Percentiles rank a stretch among this genome's conserved stretches.
Conservation (phyloP, 2,329 filamentous ascomycete species). For the Ophiocordyceps sinensis region DNA sequence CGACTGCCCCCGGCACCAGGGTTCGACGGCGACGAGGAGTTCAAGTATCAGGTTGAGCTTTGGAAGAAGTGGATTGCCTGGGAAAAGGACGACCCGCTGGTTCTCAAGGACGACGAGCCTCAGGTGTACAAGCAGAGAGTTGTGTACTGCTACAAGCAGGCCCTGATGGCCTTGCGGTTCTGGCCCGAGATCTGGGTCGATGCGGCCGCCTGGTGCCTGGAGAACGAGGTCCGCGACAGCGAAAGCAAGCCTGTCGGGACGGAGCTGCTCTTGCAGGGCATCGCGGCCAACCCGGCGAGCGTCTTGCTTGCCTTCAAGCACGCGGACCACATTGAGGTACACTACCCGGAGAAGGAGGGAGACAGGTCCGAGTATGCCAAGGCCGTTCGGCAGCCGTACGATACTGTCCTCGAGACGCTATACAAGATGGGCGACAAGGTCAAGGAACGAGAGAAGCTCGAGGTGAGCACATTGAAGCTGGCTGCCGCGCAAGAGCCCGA, state of each 20-base stretch:
- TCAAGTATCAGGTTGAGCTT: constrained; percentile 65
- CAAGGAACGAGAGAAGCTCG: constrained; percentile 46
- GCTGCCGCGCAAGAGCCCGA: constrained; percentile 24
- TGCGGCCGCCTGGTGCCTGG: constrained; percentile 82
- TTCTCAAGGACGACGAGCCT: constrained; percentile 69
- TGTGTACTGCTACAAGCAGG: constrained; percentile 84
- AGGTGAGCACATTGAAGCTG: constrained; percentile 42
- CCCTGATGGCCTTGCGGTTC: constrained; percentile 83
- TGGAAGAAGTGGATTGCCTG: constrained; percentile 93
- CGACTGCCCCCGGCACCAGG: constrained; percentile 69
- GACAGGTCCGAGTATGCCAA: constrained; percentile 65
- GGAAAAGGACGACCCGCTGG: constrained; percentile 87
- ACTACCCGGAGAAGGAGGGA: constrained; percentile 61
- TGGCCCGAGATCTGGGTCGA: constrained; percentile 96
- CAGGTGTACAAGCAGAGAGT: constrained; percentile 64
- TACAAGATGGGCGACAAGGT: constrained; percentile 71
- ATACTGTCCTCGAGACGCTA: constrained; percentile 70
- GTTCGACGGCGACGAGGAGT: constrained; percentile 78
- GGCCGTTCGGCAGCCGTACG: constrained; percentile 70
- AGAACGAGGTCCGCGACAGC: constrained; percentile 53
- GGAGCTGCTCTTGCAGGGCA: constrained; percentile 68
- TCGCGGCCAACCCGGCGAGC: constrained; percentile 84
- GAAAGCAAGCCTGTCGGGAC: constrained; percentile 46
- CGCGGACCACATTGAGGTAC: constrained; percentile 74
- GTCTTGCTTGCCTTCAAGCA: constrained; percentile 80